Conservation (phyloP, 768 basidiomycete species). For the Suillus placidus region DNA sequence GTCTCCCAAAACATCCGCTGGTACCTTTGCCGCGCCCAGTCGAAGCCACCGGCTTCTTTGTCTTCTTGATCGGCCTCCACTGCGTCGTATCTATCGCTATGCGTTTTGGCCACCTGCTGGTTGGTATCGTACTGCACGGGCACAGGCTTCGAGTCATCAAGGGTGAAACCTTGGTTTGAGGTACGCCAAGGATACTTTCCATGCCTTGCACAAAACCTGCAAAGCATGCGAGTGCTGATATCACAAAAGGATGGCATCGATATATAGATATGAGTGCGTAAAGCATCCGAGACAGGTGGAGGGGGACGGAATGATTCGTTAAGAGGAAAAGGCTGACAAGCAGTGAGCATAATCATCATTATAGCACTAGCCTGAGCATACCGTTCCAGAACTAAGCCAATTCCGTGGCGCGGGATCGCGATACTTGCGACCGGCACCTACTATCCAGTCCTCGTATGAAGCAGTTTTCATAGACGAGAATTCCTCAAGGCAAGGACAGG, state of each 20-base stretch:
- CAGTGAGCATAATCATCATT: conserved; percentile 1
- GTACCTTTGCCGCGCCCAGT: too few species aligned
- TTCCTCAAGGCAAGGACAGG: not conserved
- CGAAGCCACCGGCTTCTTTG: too few species aligned
- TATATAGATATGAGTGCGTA: too few species aligned
- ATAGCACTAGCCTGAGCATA: conserved; percentile 39
- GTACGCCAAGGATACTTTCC: conserved; percentile 76
- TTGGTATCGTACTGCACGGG: conserved; percentile 13
- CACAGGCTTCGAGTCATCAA: conserved; percentile 10
- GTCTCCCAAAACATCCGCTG: too few species aligned
- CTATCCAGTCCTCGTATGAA: conserved; percentile 16
- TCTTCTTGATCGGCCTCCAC: too few species aligned
- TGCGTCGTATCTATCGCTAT: too few species aligned
- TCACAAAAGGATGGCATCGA: too few species aligned
- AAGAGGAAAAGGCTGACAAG: conserved; percentile 75
- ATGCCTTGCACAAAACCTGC: too few species aligned
- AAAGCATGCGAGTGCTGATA: too few species aligned
- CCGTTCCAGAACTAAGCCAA: conserved; percentile 64
- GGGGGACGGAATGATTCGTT: conserved; percentile 86
- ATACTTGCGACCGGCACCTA: conserved; percentile 24
- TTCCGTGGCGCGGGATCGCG: conserved; percentile 47
- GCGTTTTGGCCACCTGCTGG: too few species aligned
- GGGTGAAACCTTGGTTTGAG: conserved; percentile 19
- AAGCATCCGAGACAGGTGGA: too few species aligned
- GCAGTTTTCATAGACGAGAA: not conserved